Base-by-base conservation (phyloP, 441 rosid species). In the Mallotus japonicus region DNA sequence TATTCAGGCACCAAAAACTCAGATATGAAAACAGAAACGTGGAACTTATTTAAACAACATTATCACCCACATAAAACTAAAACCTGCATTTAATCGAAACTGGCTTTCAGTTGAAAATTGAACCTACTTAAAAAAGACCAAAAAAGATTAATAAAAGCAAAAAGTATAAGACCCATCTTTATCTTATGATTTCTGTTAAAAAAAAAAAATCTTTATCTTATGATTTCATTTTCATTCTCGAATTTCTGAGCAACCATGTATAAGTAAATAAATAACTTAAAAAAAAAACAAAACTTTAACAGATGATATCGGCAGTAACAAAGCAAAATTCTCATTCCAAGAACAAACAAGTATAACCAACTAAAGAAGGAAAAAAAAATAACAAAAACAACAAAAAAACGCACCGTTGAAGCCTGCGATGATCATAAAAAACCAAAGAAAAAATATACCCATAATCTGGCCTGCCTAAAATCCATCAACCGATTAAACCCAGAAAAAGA, bases 231-330 rank as follows among this genome's bases (percentile, higher is more conserved):
- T 44, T 49, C 69, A 53, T 55, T 40, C 69, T 78, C 55, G 24
- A 34, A 77, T 61, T 70, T 78, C 75, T 49, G 47, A 67, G 77
- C 72, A 78, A 78, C 75, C 80, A 67, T 81, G 70, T 34, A 76
- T 61, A 75, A 59, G 16, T n/a, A 51, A 60, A 58, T 53, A 44
- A n/a, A 62, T 13, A 53, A 66, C 3, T 7, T 1, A 50, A 69
- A 56, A 66, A 47, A 72, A 74, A 37, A 65, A 20, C 51, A 58
- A 34, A 81, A 57, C 78, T 77, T 63, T 12, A 64, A 65, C 50
- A 28, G 54, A 49, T 16, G 34, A 66, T 8, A 47, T 62, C 66
- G 75, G 75, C 69, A 28, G 44, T 44, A 67, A 20, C 60, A 60
- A 73, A 64, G 63, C 63, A 57, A 75, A 74, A 66, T 50, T 75